Conservation (phyloP, 2,329 filamentous ascomycete species). For the Myriosclerotinia scirpicola region DNA sequence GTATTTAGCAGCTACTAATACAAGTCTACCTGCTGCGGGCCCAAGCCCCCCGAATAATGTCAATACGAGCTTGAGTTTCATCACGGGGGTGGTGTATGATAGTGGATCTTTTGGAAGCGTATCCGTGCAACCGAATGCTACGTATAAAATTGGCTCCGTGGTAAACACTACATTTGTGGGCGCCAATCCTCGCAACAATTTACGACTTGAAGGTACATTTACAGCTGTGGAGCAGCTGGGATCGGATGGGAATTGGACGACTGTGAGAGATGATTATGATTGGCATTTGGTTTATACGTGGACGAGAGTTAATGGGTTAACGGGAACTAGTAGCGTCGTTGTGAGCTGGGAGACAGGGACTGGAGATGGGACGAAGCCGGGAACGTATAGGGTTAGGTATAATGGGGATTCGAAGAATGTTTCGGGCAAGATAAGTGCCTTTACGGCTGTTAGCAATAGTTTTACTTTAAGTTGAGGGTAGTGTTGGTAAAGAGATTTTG, state of each 20-base stretch:
- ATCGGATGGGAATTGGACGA: slow-evolving; percentile 55
- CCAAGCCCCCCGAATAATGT: slow-evolving; percentile 75
- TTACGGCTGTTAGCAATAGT: slow-evolving; percentile 61
- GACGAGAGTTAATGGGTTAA: slow-evolving; percentile 65
- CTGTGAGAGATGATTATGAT: slow-evolving; percentile 70
- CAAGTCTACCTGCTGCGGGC: slow-evolving; percentile 51
- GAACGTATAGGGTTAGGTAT: slow-evolving; percentile 77
- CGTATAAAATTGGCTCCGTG: slow-evolving; percentile 59
- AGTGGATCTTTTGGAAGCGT: slow-evolving; percentile 68
- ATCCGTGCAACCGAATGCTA: slow-evolving; percentile 51
- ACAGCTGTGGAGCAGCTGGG: slow-evolving; percentile 66
- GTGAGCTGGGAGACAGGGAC: slow-evolving; percentile 76
- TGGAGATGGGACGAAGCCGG: slow-evolving; percentile 48
- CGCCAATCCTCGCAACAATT: slow-evolving; percentile 86
- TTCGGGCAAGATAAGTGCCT: slow-evolving; percentile 58
- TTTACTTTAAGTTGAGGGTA: slow-evolving; percentile 31
- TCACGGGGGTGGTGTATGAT: slow-evolving; percentile 77
- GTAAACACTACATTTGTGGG: slow-evolving; percentile 73
- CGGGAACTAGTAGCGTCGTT: slow-evolving; percentile 75
- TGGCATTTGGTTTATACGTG: slow-evolving; percentile 83
- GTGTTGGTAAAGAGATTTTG: no score
- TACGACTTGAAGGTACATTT: slow-evolving; percentile 74
- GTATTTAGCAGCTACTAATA: slow-evolving; percentile 57
- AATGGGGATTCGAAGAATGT: slow-evolving; percentile 76
- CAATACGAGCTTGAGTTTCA: slow-evolving; percentile 71